phyloP scores from a whole-genome alignment of 2,329 filamentous ascomycete species.

The Arthroderma sp. region DNA sequence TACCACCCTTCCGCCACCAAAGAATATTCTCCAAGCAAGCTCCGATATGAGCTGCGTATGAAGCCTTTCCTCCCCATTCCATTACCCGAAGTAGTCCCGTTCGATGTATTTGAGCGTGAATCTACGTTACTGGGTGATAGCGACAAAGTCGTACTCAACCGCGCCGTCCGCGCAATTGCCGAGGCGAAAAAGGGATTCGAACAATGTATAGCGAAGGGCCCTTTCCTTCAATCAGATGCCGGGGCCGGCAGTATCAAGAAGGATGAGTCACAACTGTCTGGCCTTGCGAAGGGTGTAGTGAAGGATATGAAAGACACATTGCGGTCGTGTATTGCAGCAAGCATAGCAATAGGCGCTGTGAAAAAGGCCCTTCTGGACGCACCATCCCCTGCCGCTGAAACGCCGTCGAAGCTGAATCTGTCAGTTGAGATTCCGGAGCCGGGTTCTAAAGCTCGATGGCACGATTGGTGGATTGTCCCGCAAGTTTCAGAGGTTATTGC shows the following conservation, averaged over 20 bases:
- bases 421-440: conserved; percentile 25
- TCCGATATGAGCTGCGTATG: conserved; percentile 77
- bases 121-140: conserved; percentile 31
- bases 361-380: conserved; percentile 41
- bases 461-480: conserved; percentile 34
- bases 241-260: not conserved
- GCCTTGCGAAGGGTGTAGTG: conserved; percentile 49
- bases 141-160: conserved; percentile 27
- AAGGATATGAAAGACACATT: conserved; percentile 46
- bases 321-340: conserved; percentile 57
- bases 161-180: conserved; percentile 25
- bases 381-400: conserved; percentile 3
- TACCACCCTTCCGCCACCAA: conserved; percentile 38
- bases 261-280: conserved; percentile 24
- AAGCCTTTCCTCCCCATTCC: conserved; percentile 61
- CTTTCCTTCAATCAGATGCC: conserved; percentile 16
- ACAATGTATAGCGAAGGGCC: conserved; percentile 25
- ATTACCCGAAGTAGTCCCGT: conserved; percentile 53
- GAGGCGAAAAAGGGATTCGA: conserved; percentile 33
- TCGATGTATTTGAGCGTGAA: conserved; percentile 44
- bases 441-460: conserved; percentile 30
- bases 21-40: conserved; percentile 53
- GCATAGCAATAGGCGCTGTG: conserved; percentile 49
- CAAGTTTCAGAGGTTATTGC: conserved; percentile 18
- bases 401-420: conserved; percentile 13